These are phyloP conservation scores for Saccharomyces eubayanus DNA, from an alignment of 805 yeast species.

Conservation along the genomic window DNA sequence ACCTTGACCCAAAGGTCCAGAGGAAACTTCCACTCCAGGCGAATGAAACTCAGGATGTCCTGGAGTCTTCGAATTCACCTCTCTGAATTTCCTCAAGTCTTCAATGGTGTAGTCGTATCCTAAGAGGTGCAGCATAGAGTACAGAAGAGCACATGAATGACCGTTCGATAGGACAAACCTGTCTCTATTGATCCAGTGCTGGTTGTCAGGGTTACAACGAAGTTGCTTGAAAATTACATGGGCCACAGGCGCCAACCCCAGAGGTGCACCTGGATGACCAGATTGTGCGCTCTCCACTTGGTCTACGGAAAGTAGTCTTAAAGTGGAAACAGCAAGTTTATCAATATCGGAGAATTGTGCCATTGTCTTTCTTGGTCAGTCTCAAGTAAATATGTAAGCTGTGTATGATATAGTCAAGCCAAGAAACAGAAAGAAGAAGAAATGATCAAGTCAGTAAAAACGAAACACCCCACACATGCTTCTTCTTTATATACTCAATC, in stretches of 20 bases:
- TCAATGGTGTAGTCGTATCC: slow-evolving; percentile 78
- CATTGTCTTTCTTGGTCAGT: slow-evolving; percentile 10
- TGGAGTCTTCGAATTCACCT: slow-evolving; percentile 82
- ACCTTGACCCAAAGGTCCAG: slow-evolving; percentile 99
- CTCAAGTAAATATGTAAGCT: background rate
- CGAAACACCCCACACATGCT: background rate
- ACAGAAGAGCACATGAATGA: slow-evolving; percentile 87
- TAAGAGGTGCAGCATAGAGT: slow-evolving; percentile 73
- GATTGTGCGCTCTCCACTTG: slow-evolving; percentile 82
- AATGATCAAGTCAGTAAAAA: background rate
- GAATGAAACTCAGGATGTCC: slow-evolving; percentile 95
- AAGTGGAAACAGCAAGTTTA: slow-evolving; percentile 70
- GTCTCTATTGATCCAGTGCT: slow-evolving; percentile 90
- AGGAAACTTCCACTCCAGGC: slow-evolving; percentile 93
- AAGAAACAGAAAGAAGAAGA: background rate
- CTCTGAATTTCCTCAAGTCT: slow-evolving; percentile 86
- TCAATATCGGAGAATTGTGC: slow-evolving; percentile 50
- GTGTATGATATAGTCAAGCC: background rate
- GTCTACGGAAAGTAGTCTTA: slow-evolving; percentile 83
- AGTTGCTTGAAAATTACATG: slow-evolving; percentile 71
- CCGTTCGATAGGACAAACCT: slow-evolving; percentile 94
- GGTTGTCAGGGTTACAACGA: slow-evolving; percentile 84
- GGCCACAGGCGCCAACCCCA: slow-evolving; percentile 95
- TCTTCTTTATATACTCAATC: background rate
- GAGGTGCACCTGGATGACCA: slow-evolving; percentile 99